phyloP scores from a whole-genome alignment of 345 rosid species.

The Brassica napus region DNA sequence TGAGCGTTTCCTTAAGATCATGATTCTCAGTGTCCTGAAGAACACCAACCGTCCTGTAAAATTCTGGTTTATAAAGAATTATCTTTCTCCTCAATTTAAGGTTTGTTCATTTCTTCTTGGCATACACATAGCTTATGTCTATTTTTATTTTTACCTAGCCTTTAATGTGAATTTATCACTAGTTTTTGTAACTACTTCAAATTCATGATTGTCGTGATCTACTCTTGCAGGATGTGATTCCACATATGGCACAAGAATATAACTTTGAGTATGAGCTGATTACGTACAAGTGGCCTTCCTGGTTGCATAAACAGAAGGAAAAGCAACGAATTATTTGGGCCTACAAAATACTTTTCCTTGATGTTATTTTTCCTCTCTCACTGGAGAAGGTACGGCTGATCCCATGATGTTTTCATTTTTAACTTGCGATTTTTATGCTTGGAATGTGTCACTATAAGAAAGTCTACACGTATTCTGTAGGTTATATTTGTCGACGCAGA shows the following conservation, averaged over 20 bases:
- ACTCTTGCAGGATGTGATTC: slow-evolving; percentile 83
- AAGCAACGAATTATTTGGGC: slow-evolving; percentile 99
- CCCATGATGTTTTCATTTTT: slow-evolving; percentile 13
- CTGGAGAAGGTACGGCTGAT: slow-evolving; percentile 73
- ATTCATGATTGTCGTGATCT: neutral
- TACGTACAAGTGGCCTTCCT: slow-evolving; percentile 98
- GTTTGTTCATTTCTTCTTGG: slow-evolving; percentile 42
- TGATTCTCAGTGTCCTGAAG: slow-evolving; percentile 95
- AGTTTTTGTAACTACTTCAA: neutral
- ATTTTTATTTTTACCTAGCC: neutral
- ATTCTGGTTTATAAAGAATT: slow-evolving; percentile 99
- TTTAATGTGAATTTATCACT: neutral
- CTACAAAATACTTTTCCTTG: slow-evolving; percentile 94
- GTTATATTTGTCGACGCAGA: slow-evolving; percentile 99
- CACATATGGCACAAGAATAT: slow-evolving; percentile 90
- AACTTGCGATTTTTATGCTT: slow-evolving; percentile 12
- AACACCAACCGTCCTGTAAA: slow-evolving; percentile 89
- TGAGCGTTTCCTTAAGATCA: slow-evolving; percentile 93
- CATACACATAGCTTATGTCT: neutral
- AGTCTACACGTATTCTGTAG: slow-evolving; percentile 44
- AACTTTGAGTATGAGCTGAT: slow-evolving; percentile 89
- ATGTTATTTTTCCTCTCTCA: slow-evolving; percentile 94
- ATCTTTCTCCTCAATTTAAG: slow-evolving; percentile 98
- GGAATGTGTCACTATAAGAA: slow-evolving; percentile 7
- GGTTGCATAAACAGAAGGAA: slow-evolving; percentile 99